phyloP scores from a whole-genome alignment of 176 grass and related monocot genomes.

The Lolium multiflorum region DNA sequence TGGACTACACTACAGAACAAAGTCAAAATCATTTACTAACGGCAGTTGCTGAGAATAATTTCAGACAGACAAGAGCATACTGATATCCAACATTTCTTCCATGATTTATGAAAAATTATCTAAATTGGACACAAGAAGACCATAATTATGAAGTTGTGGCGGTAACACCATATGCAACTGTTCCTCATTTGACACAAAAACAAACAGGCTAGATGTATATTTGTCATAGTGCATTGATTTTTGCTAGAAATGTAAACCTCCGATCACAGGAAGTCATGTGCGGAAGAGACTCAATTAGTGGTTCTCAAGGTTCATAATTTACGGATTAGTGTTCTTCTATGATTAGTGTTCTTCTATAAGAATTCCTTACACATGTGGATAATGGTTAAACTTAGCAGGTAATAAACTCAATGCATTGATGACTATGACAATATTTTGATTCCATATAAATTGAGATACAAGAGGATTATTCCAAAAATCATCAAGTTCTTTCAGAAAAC shows the following conservation, averaged over 20 bases:
- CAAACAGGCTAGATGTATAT: neutral
- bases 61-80: too few relatives aligned
- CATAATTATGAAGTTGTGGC: too few relatives aligned
- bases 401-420: neutral
- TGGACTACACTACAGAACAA: too few relatives aligned
- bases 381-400: too few relatives aligned
- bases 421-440: neutral
- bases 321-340: too few relatives aligned
- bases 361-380: neutral
- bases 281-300: neutral
- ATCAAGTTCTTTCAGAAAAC: neutral
- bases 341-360: neutral
- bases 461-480: neutral
- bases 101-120: too few relatives aligned
- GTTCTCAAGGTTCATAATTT: too few relatives aligned
- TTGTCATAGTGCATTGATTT: neutral
- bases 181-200: too few relatives aligned
- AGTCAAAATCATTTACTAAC: too few relatives aligned
- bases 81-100: too few relatives aligned
- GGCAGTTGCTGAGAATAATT: too few relatives aligned
- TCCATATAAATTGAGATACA: neutral
- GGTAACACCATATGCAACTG: neutral
- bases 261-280: neutral
- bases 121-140: too few relatives aligned
- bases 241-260: neutral